Conservation (phyloP, 768 basidiomycete genomes). For the Auriscalpium orientale region DNA sequence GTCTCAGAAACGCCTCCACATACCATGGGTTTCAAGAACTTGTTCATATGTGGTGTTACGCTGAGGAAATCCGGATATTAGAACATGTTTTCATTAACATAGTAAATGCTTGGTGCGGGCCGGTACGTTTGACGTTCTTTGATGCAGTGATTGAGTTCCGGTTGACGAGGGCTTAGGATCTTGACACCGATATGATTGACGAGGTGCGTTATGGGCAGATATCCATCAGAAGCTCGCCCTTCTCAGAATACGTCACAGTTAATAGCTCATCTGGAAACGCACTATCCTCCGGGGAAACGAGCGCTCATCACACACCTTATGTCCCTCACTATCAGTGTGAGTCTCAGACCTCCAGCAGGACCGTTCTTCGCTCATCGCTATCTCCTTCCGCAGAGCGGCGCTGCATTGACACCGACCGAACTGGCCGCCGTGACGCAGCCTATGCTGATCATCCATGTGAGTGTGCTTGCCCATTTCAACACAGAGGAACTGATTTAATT, state of each 20-base stretch:
- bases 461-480: too few species aligned
- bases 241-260: slow-evolving; percentile 3
- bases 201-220: slow-evolving; percentile 3
- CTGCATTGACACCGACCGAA: too few species aligned
- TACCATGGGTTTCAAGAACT: slow-evolving; percentile 14
- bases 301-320: slow-evolving; percentile 6
- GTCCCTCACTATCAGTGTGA: slow-evolving; percentile 5
- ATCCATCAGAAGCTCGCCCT: too few species aligned
- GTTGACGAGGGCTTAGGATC: slow-evolving; percentile 2
- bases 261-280: slow-evolving; percentile 14
- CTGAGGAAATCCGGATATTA: slow-evolving; percentile 16
- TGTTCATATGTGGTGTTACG: slow-evolving; percentile 19
- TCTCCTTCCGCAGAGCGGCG: too few species aligned
- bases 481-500: too few species aligned
- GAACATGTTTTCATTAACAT: slow-evolving; percentile 20
- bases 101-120: slow-evolving; percentile 12
- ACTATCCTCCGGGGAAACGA: slow-evolving; percentile 17
- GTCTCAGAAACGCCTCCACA: not conserved
- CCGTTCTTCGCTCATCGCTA: too few species aligned
- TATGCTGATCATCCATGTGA: slow-evolving; percentile 12
- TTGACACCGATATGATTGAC: slow-evolving; percentile 11
- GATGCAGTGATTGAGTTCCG: not conserved
- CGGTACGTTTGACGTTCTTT: slow-evolving; percentile 4
- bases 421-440: slow-evolving; percentile 1
- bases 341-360: not conserved